Evolutionary conservation across 257 asterid genomes (phyloP).

Genomic region (Paulownia fortunei): DNA sequence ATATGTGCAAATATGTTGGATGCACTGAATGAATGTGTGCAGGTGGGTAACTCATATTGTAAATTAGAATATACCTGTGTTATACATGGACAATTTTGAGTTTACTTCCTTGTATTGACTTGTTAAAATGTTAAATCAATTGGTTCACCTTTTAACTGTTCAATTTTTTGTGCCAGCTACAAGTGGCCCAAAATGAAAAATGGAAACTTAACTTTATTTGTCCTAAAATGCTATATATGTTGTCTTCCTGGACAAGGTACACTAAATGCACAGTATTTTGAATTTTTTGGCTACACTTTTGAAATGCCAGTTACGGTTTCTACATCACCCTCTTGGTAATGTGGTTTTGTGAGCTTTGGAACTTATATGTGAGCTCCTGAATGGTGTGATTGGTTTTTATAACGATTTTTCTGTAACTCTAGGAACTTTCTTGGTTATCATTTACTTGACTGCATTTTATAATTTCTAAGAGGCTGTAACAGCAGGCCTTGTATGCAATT

Average conservation of each 20-base stretch:
- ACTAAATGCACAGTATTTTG: not conserved
- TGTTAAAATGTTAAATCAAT: not conserved
- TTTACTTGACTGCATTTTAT: not conserved
- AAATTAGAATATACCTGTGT: not conserved
- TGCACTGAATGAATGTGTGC: slow-evolving; percentile 85
- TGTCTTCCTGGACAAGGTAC: not conserved
- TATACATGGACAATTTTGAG: not conserved
- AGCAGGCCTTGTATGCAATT: slow-evolving; percentile 1
- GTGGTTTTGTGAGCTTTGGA: not conserved
- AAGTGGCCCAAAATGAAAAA: not conserved
- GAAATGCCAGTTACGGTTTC: not conserved
- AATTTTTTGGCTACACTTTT: not conserved
- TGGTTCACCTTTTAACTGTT: not conserved
- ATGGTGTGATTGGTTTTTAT: not conserved
- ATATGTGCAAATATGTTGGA: slow-evolving; percentile 90
- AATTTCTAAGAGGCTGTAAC: slow-evolving; percentile 8
- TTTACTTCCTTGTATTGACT: not conserved
- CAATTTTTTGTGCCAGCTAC: not conserved
- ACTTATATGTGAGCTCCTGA: not conserved
- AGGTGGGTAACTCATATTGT: slow-evolving; percentile 54
- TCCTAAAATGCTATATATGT: not conserved
- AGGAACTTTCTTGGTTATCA: not conserved
- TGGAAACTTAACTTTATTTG: not conserved
- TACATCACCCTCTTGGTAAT: not conserved
- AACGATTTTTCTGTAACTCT: not conserved